Base-by-base conservation (phyloP, 208 protist species). In the Jaenimonas drosophilae region DNA sequence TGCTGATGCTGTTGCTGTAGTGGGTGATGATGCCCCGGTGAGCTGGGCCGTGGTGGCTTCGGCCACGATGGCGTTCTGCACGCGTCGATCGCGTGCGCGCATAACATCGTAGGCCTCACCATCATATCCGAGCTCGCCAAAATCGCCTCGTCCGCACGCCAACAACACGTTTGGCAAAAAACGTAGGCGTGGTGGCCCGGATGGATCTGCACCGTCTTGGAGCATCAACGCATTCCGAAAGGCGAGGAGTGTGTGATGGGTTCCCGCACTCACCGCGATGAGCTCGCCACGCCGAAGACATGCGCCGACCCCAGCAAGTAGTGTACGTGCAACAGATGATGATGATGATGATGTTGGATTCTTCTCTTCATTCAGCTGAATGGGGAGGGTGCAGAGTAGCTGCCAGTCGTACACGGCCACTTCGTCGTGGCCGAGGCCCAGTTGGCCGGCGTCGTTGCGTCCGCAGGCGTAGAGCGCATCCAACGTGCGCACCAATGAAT, bases 121-220 rank as follows among this genome's bases (percentile, higher is more conserved):
- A 48, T 94, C 76, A 56, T 83, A 87, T 47, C 85, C 85, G 17
- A 94, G 67, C 39, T 94, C 80, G 9, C 85, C 85, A 69, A 78
- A 94, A 59, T 90, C 81, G 16, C 85, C 85, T 21, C 73, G 77
- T 14, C 85, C 85, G 24, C 67, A 67, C 25, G 80, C 77, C 21
- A 64, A 29, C n/a, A 90, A 33, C 20, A 88, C 31, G 1, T 63
- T 23, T 0, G 76, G 76, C 49, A 77, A 69, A 53, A 60, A 62
- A 11, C 36, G 41, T 19, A 9, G 23, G 24, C 27, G 19, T 26
- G n/a, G 41, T 17, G 0, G 11, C 23, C 36, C 46, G 6, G 33
- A 41, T 2, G 2, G 44, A 3, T 25, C 33, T 2, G 54, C 43
- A 7, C 9, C 45, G 2, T 47, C 29, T 12, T 38, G 14, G 34